These are phyloP conservation scores for Chalciporus pseudorubinellus DNA, from an alignment of 768 basidiomycete genomes.

Conservation along the genomic window DNA sequence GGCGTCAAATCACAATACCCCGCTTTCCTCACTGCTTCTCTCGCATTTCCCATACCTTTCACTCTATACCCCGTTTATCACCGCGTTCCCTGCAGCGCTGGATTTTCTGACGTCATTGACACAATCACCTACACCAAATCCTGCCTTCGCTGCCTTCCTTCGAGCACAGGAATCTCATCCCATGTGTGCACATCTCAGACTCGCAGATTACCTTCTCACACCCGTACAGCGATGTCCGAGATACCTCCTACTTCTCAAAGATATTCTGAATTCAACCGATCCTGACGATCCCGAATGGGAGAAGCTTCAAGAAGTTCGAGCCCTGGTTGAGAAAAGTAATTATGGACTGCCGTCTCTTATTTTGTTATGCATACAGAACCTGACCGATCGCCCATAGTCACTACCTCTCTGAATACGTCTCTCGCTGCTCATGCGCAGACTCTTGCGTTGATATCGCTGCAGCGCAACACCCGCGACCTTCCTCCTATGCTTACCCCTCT, in stretches of 20 bases:
- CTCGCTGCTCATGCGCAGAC: slow-evolving; percentile 77
- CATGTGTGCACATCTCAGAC: slow-evolving; percentile 67
- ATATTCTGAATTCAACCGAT: slow-evolving; percentile 68
- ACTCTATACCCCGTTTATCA: slow-evolving; percentile 82
- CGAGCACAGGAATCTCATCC: slow-evolving; percentile 64
- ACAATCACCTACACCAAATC: slow-evolving; percentile 39
- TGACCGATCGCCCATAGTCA: slow-evolving; percentile 49
- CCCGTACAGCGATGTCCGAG: slow-evolving; percentile 87
- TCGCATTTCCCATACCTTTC: slow-evolving; percentile 88
- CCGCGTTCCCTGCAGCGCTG: slow-evolving; percentile 68
- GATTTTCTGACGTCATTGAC: slow-evolving; percentile 56
- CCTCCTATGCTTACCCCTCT: slow-evolving; percentile 78
- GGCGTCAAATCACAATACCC: slow-evolving; percentile 31
- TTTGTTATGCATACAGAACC: not conserved
- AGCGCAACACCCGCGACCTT: slow-evolving; percentile 71
- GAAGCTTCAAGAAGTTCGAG: slow-evolving; percentile 56
- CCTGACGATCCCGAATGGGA: slow-evolving; percentile 65
- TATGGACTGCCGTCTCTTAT: not conserved
- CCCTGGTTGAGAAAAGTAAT: slow-evolving; percentile 72
- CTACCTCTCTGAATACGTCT: slow-evolving; percentile 72
- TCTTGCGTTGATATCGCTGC: slow-evolving; percentile 71
- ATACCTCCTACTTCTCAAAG: slow-evolving; percentile 80
- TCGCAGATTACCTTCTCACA: slow-evolving; percentile 83
- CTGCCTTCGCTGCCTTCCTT: slow-evolving; percentile 61
- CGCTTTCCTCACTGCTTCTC: slow-evolving; percentile 60